Evolutionary conservation across 2,329 filamentous ascomycete genomes (phyloP).

Genomic region (Metarhizium album): DNA sequence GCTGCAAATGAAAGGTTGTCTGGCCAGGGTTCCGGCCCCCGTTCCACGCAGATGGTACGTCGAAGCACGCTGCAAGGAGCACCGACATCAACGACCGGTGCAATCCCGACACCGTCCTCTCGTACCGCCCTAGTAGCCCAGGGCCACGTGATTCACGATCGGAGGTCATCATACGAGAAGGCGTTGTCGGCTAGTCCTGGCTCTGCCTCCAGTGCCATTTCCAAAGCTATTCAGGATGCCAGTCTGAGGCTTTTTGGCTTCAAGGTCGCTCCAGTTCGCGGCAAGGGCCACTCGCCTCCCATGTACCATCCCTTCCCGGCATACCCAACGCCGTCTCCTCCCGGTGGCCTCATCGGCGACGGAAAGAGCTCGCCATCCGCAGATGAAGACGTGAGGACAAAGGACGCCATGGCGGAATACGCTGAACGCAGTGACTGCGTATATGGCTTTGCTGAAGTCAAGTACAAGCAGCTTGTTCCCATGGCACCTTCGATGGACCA

Average conservation of each 20-base stretch:
- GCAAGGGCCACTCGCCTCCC: conserved; percentile 62
- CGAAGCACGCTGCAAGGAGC: conserved; percentile 69
- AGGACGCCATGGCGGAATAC: conserved; percentile 79
- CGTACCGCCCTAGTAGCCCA: conserved; percentile 65
- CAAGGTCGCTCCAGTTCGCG: conserved; percentile 54
- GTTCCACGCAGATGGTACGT: conserved; percentile 55
- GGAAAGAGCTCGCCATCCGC: conserved; percentile 41
- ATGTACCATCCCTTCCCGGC: conserved; percentile 74
- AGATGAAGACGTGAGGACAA: conserved; percentile 71
- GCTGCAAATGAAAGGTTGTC: conserved; percentile 65
- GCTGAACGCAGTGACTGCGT: conserved; percentile 92
- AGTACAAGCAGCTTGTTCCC: conserved; percentile 94
- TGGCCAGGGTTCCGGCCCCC: conserved; percentile 37
- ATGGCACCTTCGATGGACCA: conserved; percentile 68
- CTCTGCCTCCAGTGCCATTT: conserved; percentile 82
- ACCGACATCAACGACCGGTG: conserved; percentile 58
- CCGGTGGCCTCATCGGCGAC: conserved; percentile 55
- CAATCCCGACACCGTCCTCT: conserved; percentile 54
- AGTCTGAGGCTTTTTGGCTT: conserved; percentile 65
- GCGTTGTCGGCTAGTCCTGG: conserved; percentile 54
- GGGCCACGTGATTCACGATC: conserved; percentile 60
- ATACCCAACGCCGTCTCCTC: conserved; percentile 60
- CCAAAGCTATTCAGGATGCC: conserved; percentile 89
- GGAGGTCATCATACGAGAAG: conserved; percentile 71
- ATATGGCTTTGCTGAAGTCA: conserved; percentile 95